Percentiles rank a stretch among this genome's conserved stretches.
phyloP scores from a whole-genome alignment of 2,329 filamentous ascomycete species.

The Pseudogymnoascus sp. region DNA sequence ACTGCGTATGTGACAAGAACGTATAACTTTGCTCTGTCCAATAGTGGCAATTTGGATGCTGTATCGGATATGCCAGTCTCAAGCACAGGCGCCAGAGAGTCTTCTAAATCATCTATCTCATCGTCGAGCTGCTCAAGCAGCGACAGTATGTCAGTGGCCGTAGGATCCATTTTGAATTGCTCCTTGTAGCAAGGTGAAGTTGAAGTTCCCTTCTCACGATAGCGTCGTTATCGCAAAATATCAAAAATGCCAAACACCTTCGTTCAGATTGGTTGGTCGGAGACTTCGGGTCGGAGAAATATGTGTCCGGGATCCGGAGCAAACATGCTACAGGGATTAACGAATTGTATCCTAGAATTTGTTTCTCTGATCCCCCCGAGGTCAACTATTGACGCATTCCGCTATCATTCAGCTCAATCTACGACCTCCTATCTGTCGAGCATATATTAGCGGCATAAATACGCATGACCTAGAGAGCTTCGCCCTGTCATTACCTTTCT shows the following conservation, averaged over 20 bases:
- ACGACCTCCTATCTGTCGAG: constrained; percentile 2
- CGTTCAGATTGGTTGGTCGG: constrained; percentile 6
- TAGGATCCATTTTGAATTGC: constrained; percentile 34
- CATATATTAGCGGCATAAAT: constrained; percentile 1
- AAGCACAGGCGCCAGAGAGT: constrained; percentile 66
- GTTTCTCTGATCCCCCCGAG: constrained; percentile 8
- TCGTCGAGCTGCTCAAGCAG: constrained; percentile 52
- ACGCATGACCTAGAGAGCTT: neutral
- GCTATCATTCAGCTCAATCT: neutral
- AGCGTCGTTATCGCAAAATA: constrained; percentile 6
- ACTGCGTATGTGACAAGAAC: constrained; percentile 82
- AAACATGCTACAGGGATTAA: constrained; percentile 4
- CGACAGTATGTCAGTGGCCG: constrained; percentile 21
- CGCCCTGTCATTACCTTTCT: constrained; percentile 6
- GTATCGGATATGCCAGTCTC: constrained; percentile 55
- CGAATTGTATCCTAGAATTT: constrained; percentile 8
- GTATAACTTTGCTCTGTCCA: constrained; percentile 92
- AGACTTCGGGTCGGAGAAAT: neutral
- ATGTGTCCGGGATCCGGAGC: neutral
- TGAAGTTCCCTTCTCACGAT: constrained; percentile 4
- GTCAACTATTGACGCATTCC: constrained; percentile 4
- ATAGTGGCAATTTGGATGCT: constrained; percentile 73
- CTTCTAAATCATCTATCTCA: constrained; percentile 72
- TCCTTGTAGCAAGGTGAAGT: neutral
- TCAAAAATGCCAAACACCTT: constrained; percentile 7